Evolutionary conservation across 2,329 filamentous ascomycete genomes (phyloP), one percentile per base, ranked within the genome.

Genomic region (Epichloe bromicola): DNA sequence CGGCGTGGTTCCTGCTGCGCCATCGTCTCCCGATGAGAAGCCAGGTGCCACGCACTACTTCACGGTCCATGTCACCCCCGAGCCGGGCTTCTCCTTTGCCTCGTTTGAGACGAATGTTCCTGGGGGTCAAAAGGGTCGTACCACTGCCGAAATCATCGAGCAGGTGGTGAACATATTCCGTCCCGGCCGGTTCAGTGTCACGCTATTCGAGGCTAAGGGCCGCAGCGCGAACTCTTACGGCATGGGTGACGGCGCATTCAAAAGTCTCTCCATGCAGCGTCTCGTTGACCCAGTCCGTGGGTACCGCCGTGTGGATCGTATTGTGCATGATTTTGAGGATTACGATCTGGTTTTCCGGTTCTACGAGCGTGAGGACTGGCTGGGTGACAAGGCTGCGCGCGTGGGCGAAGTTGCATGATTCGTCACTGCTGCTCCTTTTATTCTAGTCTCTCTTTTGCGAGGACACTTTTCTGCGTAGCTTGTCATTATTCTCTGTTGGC

Each of bases 41-140:
- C 57, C 57, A 54, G 74, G 74, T 49, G 72, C 78, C 4, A 85
- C 80, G 40, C 89, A 97, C 70, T 98, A 98, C 72, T 98, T 96
- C 70, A 98, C 91, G 1, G 93, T 98, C 23, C 93, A 98, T 64
- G 93, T 98, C 58, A 98, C 93, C 0, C 0, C 93, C 0, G 93
- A 98, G 74, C 88, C 91, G 14, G 83, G 95, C 62, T 98, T 91
- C 74, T 96, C 90, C 5, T 98, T 95, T 66, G 93, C 93, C 37
- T 96, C 89, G 2, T 98, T 98, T 64, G 93, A 98, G 74, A 97
- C 93, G 58, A 98, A 97, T 60, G 91, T 98, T 4, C 93, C 93
- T 1, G 86, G 88, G 88, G 83, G 82, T 5, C 88, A 95, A 88
- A 88, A 81, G 51, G 90, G 90, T 15, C 85, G 90, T 55, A 86